Base-by-base conservation (phyloP, 2,329 filamentous ascomycete species). In the Ceratocystis papillata region DNA sequence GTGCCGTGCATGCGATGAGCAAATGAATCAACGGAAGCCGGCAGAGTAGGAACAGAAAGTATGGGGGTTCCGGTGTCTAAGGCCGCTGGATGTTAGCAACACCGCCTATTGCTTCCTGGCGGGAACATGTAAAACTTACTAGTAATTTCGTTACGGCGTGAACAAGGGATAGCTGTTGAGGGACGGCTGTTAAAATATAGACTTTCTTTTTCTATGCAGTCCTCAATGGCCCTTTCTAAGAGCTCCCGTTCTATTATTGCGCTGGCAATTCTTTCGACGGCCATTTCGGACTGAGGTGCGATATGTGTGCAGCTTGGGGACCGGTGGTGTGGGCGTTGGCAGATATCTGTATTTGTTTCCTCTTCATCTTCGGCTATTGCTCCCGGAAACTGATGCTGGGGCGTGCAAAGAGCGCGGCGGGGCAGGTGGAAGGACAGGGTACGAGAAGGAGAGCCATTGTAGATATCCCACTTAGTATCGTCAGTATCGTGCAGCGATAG, bases 121-220 rank as follows among this genome's bases (percentile, higher is more conserved):
- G 5, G 4, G 3, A 17, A n/a, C 28, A 17, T 8, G 53, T 2
- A 1, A 62, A 15, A 71, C 73, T 69, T 67, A 75, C 74, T 72
- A 65, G 62, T 62, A 17, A 64, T 64, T 12, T 66, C 63, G 48
- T 72, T 72, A 70, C 75, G 71, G 25, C 12, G 7, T n/a, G 33
- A 15, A 15, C 28, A n/a, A 5, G 78, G 81, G 68, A 79, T 74
- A 22, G 78, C 74, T 48, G 80, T 84, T 53, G 80, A 80, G 41
- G 82, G 81, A 62, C 81, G 78, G 72, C 80, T 83, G 67, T 72
- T 75, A 20, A 77, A 69, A 69, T 83, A 85, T 44, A 84, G 73
- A 72, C 81, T 86, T 73, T 84, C 82, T 67, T 82, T 79, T 75
- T 85, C 82, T 28, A 85, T 79, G 25, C 83, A 76, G 63, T 81